Conservation (phyloP, 192 early-diverging fungal species). For the Coemansia sp. region DNA sequence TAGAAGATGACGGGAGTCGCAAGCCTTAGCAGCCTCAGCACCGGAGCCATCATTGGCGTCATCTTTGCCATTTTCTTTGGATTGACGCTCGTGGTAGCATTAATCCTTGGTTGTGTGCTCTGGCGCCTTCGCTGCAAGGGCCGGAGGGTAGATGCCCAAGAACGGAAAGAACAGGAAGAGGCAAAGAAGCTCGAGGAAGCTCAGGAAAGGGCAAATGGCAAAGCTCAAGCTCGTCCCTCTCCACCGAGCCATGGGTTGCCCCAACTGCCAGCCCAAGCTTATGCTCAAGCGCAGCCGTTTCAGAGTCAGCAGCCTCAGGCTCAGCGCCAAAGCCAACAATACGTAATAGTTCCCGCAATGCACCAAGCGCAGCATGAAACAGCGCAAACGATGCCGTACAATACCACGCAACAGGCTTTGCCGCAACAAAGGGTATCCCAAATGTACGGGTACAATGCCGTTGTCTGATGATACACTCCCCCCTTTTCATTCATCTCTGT, state of each 20-base stretch:
- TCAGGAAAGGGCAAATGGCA: not conserved
- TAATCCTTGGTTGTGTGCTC: not conserved
- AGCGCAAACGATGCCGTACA: too few relatives aligned
- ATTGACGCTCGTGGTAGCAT: not conserved
- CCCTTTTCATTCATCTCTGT: too few relatives aligned
- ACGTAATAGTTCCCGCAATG: not conserved
- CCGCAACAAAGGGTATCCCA: not conserved
- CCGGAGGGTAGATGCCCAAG: not conserved
- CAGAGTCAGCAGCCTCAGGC: not conserved
- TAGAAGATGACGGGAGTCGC: not conserved
- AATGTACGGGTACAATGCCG: not conserved
- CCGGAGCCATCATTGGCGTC: slow-evolving; percentile 5
- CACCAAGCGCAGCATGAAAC: not conserved
- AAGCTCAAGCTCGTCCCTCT: not conserved
- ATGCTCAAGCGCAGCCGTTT: not conserved
- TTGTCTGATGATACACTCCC: not conserved
- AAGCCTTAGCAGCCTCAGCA: slow-evolving; percentile 1
- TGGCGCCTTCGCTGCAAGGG: slow-evolving; percentile 7
- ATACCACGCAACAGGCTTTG: not conserved
- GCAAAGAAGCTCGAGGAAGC: slow-evolving; percentile 1
- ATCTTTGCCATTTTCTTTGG: slow-evolving; percentile 8
- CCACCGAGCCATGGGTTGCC: not conserved
- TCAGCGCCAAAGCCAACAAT: not conserved
- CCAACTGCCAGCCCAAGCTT: not conserved
- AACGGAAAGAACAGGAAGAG: not conserved